Percentiles rank a stretch among this genome's conserved stretches.
These are phyloP conservation scores for Boletus vinaceobasis DNA, from an alignment of 768 basidiomycete genomes.

Conservation along the genomic window DNA sequence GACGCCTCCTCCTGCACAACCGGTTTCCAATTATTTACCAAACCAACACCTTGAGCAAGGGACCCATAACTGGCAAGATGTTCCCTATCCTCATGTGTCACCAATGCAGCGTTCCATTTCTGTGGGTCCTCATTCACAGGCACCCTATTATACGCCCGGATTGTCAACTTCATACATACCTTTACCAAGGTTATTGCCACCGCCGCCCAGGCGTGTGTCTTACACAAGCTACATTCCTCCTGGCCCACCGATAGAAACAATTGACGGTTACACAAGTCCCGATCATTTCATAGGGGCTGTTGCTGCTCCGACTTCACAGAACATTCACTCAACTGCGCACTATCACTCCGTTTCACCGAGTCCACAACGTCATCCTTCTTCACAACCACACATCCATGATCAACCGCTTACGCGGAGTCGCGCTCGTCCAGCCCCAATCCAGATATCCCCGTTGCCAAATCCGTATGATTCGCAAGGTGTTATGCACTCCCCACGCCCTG, in stretches of 20 bases:
- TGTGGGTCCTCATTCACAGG: conserved; percentile 37
- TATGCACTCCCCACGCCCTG: conserved; percentile 64
- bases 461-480: conserved; percentile 36
- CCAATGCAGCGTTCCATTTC: conserved; percentile 51
- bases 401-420: conserved; percentile 7
- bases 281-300: conserved; percentile 62
- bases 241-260: conserved; percentile 9
- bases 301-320: conserved; percentile 55
- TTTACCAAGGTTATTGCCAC: conserved; percentile 26
- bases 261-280: conserved; percentile 32
- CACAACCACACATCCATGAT: conserved; percentile 16
- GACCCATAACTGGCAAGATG: conserved; percentile 17
- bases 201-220: conserved; percentile 29
- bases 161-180: conserved; percentile 29
- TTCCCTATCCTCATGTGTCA: conserved; percentile 32
- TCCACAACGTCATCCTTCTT: conserved; percentile 51
- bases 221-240: conserved; percentile 14
- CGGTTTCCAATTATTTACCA: conserved; percentile 1
- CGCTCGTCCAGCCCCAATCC: conserved; percentile 21
- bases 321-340: conserved; percentile 54
- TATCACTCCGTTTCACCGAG: conserved; percentile 61
- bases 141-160: conserved; percentile 34
- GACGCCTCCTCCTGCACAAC: conserved; percentile 8
- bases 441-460: conserved; percentile 24
- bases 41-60: conserved; percentile 7